Evolutionary conservation across 169 alveolate genomes (phyloP).

Genomic region (Cryptosporidium tyzzeri): DNA sequence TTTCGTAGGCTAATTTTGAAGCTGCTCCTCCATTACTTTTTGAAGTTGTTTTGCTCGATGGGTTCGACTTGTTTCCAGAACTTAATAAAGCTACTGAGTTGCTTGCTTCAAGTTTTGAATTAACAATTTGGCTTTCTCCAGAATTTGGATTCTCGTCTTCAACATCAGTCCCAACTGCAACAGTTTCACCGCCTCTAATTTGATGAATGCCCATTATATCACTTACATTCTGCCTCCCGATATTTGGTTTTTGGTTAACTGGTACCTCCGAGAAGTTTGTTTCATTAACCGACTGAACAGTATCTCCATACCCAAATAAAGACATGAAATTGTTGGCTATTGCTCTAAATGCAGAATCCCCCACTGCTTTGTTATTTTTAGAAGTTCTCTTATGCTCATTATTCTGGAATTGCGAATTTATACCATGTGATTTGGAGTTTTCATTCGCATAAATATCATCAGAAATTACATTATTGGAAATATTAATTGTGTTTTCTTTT

Average conservation of each 20-base stretch:
- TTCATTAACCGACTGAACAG: neutral
- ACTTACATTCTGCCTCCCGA: neutral
- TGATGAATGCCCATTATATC: neutral
- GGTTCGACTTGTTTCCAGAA: neutral
- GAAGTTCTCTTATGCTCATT: constrained; percentile 3
- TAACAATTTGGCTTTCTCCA: neutral
- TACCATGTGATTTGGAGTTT: constrained; percentile 26
- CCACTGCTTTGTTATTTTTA: neutral
- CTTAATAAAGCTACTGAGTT: neutral
- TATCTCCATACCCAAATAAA: constrained; percentile 49
- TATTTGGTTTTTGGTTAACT: neutral
- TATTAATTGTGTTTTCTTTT: constrained; percentile 33
- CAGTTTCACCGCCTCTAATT: constrained; percentile 23
- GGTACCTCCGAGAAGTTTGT: neutral
- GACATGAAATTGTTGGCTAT: constrained; percentile 70
- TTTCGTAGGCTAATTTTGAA: neutral
- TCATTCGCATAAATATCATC: constrained; percentile 27
- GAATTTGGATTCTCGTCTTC: constrained; percentile 7
- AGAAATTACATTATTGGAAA: constrained; percentile 11
- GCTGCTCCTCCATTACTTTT: neutral
- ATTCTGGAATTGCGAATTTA: constrained; percentile 4
- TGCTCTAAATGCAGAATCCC: constrained; percentile 36
- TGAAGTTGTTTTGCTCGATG: neutral
- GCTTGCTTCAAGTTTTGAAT: neutral
- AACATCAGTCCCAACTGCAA: constrained; percentile 51